Evolutionary conservation across 345 rosid genomes (phyloP).

Genomic region (Moricandia moricandioides): DNA sequence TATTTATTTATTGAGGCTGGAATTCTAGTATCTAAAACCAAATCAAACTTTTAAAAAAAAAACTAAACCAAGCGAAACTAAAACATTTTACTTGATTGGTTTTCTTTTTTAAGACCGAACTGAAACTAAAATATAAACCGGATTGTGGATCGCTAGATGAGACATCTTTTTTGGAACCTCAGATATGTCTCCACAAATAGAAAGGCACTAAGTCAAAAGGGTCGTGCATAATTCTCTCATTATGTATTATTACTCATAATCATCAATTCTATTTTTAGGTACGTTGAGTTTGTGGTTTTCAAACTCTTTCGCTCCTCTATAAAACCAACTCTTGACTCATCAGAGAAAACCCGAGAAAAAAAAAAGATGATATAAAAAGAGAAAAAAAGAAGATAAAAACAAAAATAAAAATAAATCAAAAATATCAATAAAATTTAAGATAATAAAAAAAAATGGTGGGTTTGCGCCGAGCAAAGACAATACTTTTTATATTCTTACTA

Average conservation of each 20-base stretch:
- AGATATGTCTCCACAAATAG: constrained; percentile 14
- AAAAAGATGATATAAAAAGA: background rate
- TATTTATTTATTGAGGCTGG: background rate
- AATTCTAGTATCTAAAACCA: background rate
- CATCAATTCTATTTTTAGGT: constrained; percentile 7
- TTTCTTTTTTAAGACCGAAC: background rate
- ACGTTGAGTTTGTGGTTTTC: constrained; percentile 7
- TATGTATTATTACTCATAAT: background rate
- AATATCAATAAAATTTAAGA: background rate
- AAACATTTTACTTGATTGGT: background rate
- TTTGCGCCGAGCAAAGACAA: background rate
- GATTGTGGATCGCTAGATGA: background rate
- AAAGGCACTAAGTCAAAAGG: constrained; percentile 11
- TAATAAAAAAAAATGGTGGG: constrained; percentile 18
- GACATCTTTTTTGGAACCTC: background rate
- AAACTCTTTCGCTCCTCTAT: constrained; percentile 7
- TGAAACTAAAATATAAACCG: background rate
- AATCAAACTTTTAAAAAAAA: background rate
- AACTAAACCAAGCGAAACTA: background rate
- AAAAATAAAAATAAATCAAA: background rate
- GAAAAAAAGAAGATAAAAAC: background rate
- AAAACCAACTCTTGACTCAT: constrained; percentile 5
- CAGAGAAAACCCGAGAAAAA: background rate
- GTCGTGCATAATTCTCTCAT: background rate
- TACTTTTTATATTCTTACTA: background rate